These are phyloP conservation scores for Bonnemaisonia californica DNA, from an alignment of 31 red algal species.

Conservation along the genomic window DNA sequence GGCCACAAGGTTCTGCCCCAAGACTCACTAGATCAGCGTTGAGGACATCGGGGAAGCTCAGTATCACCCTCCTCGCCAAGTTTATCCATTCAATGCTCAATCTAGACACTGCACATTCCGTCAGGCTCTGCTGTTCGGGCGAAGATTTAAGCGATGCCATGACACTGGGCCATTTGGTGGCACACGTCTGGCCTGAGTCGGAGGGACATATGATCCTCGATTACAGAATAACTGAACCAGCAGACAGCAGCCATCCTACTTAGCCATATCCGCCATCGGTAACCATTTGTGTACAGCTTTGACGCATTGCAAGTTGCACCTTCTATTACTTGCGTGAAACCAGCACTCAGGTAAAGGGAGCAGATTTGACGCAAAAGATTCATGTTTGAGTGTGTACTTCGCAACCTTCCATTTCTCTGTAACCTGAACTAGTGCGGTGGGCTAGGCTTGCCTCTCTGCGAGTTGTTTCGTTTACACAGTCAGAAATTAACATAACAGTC, in stretches of 20 bases:
- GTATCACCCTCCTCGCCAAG: constrained; percentile 1
- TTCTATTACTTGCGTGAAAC: too few relatives aligned
- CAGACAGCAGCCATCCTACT: not conserved
- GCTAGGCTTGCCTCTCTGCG: too few relatives aligned
- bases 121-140: constrained; percentile 28
- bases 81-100: constrained; percentile 42
- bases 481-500: too few relatives aligned
- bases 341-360: too few relatives aligned
- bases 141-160: constrained; percentile 39
- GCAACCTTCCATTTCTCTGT: too few relatives aligned
- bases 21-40: constrained; percentile 30
- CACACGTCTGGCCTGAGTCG: constrained; percentile 38
- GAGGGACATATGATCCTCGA: constrained; percentile 51
- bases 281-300: too few relatives aligned
- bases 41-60: constrained; percentile 39
- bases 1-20: constrained; percentile 23
- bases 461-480: too few relatives aligned
- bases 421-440: too few relatives aligned
- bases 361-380: too few relatives aligned
- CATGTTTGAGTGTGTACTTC: too few relatives aligned
- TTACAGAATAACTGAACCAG: constrained; percentile 12
- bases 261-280: not conserved
- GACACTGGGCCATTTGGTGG: constrained; percentile 43
- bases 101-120: not conserved
- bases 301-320: too few relatives aligned